Percentiles rank a stretch among this genome's conserved stretches.
Evolutionary conservation across 75 land plant genomes (phyloP).

Genomic region (Adiantum capillusveneris): DNA sequence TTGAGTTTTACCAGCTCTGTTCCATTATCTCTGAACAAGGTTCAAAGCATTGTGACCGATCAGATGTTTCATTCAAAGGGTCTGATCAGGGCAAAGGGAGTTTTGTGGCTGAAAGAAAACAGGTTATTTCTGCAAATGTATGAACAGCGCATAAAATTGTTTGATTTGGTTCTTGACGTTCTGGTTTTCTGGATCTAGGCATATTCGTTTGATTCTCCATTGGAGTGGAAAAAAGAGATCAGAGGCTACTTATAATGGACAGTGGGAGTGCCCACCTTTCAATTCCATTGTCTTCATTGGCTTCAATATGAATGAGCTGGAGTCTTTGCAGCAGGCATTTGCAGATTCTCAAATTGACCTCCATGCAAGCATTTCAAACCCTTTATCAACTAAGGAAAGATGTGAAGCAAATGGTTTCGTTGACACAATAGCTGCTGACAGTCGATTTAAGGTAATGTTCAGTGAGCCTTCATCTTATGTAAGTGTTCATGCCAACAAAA

Average conservation of each 20-base stretch:
- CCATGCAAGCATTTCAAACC: not conserved
- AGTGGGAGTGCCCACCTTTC: constrained; percentile 12
- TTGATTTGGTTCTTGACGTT: not conserved
- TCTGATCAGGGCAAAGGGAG: constrained; percentile 14
- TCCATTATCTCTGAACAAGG: constrained; percentile 8
- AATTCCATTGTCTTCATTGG: constrained; percentile 13
- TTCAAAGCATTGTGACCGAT: constrained; percentile 5
- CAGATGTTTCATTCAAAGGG: not conserved
- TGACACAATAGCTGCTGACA: not conserved
- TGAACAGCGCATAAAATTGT: not conserved
- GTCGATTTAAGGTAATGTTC: constrained; percentile 10
- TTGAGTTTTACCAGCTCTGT: constrained; percentile 4
- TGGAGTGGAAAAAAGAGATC: constrained; percentile 17
- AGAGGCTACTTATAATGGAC: constrained; percentile 6
- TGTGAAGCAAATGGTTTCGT: not conserved
- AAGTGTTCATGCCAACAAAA: no score
- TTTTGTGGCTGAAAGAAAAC: constrained; percentile 10
- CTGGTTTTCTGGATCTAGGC: not conserved
- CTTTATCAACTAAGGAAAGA: not conserved
- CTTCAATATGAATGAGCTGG: constrained; percentile 10
- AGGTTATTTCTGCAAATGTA: constrained; percentile 4
- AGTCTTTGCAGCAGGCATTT: not conserved
- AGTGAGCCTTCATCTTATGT: no score
- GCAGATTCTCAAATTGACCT: not conserved
- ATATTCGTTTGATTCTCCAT: constrained; percentile 11